Conservation (phyloP, 768 basidiomycete genomes). For the Suillus lakei region DNA sequence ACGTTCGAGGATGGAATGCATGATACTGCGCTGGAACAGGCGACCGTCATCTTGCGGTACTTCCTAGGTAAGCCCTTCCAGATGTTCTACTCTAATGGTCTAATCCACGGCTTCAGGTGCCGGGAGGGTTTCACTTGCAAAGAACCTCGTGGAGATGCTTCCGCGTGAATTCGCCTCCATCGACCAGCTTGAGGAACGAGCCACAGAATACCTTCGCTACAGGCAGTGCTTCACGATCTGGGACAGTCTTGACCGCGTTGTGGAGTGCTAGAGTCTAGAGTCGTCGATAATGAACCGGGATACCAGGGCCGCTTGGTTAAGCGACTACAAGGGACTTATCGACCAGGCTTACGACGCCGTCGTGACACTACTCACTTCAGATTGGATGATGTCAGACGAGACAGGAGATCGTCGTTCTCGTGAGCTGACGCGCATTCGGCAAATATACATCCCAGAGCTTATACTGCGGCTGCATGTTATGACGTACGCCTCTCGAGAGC, state of each 20-base stretch:
- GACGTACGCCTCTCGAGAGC: slow-evolving; percentile 63
- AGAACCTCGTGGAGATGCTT: slow-evolving; percentile 58
- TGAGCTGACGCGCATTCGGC: slow-evolving; percentile 82
- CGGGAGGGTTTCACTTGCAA: slow-evolving; percentile 74
- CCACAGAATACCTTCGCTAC: slow-evolving; percentile 79
- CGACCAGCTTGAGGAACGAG: slow-evolving; percentile 67
- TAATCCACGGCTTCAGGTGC: slow-evolving; percentile 47
- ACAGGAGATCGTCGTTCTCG: slow-evolving; percentile 57
- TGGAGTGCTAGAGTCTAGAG: slow-evolving; percentile 63
- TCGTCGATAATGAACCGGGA: slow-evolving; percentile 63
- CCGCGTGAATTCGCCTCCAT: slow-evolving; percentile 67
- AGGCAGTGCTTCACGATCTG: slow-evolving; percentile 79
- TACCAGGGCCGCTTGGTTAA: slow-evolving; percentile 61
- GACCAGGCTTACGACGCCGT: slow-evolving; percentile 69
- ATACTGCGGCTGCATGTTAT: slow-evolving; percentile 83
- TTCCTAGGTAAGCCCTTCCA: slow-evolving; percentile 70
- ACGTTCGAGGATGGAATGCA: slow-evolving; percentile 76
- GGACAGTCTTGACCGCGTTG: slow-evolving; percentile 65
- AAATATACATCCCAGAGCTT: slow-evolving; percentile 89
- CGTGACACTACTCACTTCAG: slow-evolving; percentile 71
- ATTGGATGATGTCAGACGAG: slow-evolving; percentile 71
- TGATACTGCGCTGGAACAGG: slow-evolving; percentile 78
- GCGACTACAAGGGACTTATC: slow-evolving; percentile 65
- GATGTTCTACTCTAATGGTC: not conserved
- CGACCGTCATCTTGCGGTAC: slow-evolving; percentile 86